phyloP scores from a whole-genome alignment of 1,284 basidiomycete genomes.

The Rhodotorula sp. region DNA sequence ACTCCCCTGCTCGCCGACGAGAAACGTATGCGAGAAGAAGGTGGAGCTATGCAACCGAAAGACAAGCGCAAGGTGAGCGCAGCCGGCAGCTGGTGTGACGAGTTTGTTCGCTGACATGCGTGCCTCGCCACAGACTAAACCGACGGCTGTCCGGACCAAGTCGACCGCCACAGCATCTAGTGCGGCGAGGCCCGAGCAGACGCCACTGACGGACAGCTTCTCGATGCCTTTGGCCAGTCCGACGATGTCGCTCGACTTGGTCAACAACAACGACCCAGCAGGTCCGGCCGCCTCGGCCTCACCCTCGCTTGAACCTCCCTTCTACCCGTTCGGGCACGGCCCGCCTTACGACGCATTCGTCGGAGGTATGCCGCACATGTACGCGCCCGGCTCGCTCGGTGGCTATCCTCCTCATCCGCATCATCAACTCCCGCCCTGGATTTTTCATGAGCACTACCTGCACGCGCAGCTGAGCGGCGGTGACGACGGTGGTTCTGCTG shows the following conservation, averaged over 20 bases:
- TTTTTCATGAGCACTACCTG: slow-evolving; percentile 25
- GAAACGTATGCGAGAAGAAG: slow-evolving; percentile 29
- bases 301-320: not conserved
- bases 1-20: slow-evolving; percentile 34
- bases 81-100: not conserved
- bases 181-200: not conserved
- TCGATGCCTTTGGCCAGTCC: not conserved
- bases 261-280: slow-evolving; percentile 6
- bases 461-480: slow-evolving; percentile 18
- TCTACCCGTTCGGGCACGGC: not conserved
- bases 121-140: not conserved
- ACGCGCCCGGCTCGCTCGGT: not conserved
- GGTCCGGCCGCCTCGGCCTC: not conserved
- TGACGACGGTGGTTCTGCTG: not conserved
- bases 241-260: not conserved
- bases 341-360: not conserved
- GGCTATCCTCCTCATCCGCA: not conserved
- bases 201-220: not conserved
- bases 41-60: slow-evolving; percentile 2
- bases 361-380: not conserved
- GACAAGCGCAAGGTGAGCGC: slow-evolving; percentile 18
- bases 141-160: not conserved
- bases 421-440: slow-evolving; percentile 14
- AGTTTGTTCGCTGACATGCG: not conserved
- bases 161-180: not conserved